Conservation (phyloP, 768 basidiomycete species). For the Psilocybe sp. region DNA sequence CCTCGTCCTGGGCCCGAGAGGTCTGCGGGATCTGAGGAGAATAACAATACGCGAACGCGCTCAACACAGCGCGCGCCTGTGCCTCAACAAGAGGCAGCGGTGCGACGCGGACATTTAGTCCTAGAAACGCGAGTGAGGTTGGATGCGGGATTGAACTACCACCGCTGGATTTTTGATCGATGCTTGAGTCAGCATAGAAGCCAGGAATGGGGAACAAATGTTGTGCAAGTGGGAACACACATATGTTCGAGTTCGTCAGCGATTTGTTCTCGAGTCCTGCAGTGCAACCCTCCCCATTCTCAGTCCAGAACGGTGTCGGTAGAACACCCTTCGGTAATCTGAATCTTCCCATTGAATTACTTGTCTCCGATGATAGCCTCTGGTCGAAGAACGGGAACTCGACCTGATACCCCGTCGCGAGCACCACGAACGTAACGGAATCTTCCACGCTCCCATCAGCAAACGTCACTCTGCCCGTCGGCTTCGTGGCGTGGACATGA, state of each 20-base stretch:
- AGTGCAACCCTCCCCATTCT: no score
- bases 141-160: constrained; percentile 35
- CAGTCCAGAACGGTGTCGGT: no score
- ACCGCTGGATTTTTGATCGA: not conserved
- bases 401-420: constrained; percentile 76
- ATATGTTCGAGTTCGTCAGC: constrained; percentile 62
- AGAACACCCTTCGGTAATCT: constrained; percentile 24
- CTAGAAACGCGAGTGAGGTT: constrained; percentile 61
- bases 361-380: not conserved
- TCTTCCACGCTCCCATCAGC: constrained; percentile 55
- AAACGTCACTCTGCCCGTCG: constrained; percentile 39
- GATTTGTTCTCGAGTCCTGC: constrained; percentile 19
- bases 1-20: not conserved
- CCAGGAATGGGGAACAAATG: constrained; percentile 64
- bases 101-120: constrained; percentile 53
- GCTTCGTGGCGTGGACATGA: not conserved
- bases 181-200: constrained; percentile 19
- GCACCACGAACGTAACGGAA: constrained; percentile 58
- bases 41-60: constrained; percentile 44
- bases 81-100: constrained; percentile 80
- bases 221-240: constrained; percentile 69
- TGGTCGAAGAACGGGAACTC: constrained; percentile 58
- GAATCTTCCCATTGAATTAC: constrained; percentile 6
- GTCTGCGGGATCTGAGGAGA: constrained; percentile 33
- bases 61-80: constrained; percentile 64